Percentiles rank a stretch among this genome's conserved stretches.
Evolutionary conservation across 208 protist genomes (phyloP).

Genomic region (Trichomonas gallinae): DNA sequence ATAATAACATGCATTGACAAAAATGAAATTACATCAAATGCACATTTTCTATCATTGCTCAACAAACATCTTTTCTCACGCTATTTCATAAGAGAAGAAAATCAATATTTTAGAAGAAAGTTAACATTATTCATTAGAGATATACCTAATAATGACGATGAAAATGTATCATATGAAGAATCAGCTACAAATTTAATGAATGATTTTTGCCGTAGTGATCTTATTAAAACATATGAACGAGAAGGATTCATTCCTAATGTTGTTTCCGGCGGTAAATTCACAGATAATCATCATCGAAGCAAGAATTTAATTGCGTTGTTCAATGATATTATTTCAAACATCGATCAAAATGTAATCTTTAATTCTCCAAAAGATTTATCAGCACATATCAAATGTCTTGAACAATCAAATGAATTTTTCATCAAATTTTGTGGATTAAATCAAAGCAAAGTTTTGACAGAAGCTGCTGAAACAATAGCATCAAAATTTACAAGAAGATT

Average conservation of each 20-base stretch:
- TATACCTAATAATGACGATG: background rate
- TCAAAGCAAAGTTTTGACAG: background rate
- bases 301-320: background rate
- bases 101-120: background rate
- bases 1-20: background rate
- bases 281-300: background rate
- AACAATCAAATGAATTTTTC: background rate
- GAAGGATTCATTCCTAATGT: background rate
- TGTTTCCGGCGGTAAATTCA: background rate
- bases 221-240: background rate
- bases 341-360: background rate
- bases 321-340: background rate
- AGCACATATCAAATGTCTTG: background rate
- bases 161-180: background rate
- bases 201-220: background rate
- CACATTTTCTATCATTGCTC: background rate
- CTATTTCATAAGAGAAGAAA: background rate
- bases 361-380: background rate
- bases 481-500: background rate
- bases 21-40: background rate
- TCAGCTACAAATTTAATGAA: background rate
- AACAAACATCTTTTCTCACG: background rate
- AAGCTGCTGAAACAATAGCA: background rate
- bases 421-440: background rate
- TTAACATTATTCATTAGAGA: background rate